A percentile compares a stretch with the other conserved stretches of the same genome.
phyloP scores from a whole-genome alignment of 2,329 filamentous ascomycete genomes.

The Neofusicoccum parvum region DNA sequence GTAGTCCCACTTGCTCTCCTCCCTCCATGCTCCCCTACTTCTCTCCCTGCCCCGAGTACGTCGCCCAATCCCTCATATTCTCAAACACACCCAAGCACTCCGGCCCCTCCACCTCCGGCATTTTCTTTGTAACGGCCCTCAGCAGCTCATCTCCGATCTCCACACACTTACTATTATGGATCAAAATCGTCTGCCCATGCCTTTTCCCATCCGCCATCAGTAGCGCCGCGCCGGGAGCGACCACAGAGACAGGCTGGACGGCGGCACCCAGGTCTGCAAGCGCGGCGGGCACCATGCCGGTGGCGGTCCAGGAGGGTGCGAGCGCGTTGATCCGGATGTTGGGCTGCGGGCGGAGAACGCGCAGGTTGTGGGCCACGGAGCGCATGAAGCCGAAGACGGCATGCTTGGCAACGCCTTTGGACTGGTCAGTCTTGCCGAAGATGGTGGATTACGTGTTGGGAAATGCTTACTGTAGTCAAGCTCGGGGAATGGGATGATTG shows the following conservation, averaged over 20 bases:
- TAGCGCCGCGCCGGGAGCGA: constrained; percentile 29
- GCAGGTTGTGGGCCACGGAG: constrained; percentile 28
- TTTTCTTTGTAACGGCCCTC: background rate
- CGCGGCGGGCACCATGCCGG: constrained; percentile 27
- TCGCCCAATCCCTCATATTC: background rate
- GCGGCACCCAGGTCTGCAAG: constrained; percentile 29
- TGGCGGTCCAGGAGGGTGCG: constrained; percentile 36
- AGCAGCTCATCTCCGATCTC: constrained; percentile 32
- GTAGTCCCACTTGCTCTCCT: background rate
- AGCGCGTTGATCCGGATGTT: constrained; percentile 38
- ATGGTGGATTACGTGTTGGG: background rate
- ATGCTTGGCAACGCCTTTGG: constrained; percentile 35
- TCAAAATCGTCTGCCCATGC: constrained; percentile 34
- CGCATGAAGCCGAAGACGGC: constrained; percentile 35
- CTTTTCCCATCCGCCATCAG: constrained; percentile 32
- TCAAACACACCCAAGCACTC: background rate
- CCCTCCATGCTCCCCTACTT: background rate
- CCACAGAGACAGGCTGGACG: constrained; percentile 41
- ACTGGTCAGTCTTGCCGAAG: background rate
- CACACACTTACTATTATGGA: constrained; percentile 27
- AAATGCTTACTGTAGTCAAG: constrained; percentile 34
- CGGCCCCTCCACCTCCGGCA: background rate
- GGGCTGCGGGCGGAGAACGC: constrained; percentile 31
- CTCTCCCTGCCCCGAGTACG: background rate
- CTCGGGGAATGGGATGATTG: constrained; percentile 28